phyloP scores from a whole-genome alignment of 2,329 filamentous ascomycete species.

The Tolypocladium tundrense region DNA sequence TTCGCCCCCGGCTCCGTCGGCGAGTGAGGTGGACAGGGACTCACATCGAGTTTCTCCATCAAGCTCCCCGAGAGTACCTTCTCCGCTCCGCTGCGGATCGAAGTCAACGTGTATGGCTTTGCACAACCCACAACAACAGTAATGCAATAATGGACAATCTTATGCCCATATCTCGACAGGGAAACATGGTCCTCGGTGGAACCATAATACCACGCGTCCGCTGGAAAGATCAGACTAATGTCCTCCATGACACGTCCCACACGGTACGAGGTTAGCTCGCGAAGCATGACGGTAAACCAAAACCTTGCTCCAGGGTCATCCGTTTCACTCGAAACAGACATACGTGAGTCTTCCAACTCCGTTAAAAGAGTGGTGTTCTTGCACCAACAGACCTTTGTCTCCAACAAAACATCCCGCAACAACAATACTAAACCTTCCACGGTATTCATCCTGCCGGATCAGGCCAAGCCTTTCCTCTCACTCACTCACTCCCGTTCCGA shows the following conservation, averaged over 20 bases:
- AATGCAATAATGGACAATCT: neutral
- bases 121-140: neutral
- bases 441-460: too few relatives aligned
- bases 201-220: neutral
- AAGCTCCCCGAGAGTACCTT: too few relatives aligned
- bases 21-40: too few relatives aligned
- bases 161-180: neutral
- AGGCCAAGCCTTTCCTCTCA: too few relatives aligned
- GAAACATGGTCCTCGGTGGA: neutral
- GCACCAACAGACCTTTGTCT: neutral
- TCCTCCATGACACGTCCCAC: neutral
- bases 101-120: neutral
- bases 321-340: neutral
- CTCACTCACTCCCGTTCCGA: too few relatives aligned
- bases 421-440: neutral
- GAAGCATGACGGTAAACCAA: neutral
- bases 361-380: neutral
- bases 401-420: neutral
- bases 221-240: neutral
- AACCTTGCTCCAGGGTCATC: neutral
- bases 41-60: too few relatives aligned
- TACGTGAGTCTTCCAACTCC: neutral
- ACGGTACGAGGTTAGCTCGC: neutral
- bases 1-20: neutral
- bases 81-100: too few relatives aligned